Evolutionary conservation across 805 yeast species (phyloP), one percentile per base, ranked within the genome.

Genomic region (Henningerozyma blattae): DNA sequence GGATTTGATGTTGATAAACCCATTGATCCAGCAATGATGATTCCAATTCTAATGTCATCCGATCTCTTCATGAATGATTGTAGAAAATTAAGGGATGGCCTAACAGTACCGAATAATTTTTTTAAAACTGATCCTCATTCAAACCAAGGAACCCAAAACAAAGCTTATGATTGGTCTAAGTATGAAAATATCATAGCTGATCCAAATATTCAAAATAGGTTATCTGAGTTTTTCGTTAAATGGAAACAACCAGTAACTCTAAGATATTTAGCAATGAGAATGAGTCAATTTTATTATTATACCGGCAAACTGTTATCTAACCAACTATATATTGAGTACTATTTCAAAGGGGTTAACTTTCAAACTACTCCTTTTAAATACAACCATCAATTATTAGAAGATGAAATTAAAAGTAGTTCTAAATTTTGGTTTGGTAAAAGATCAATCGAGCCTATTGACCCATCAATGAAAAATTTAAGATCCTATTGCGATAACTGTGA

Each of bases 351-450:
- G 5, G 50, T 40, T 15, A 60, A 66, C 4, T 70, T 76, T 43
- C 54, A 61, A 18, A 63, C 63, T 15, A 47, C 61, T 0, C 31
- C 47, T 7, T 69, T 68, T 34, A 36, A 50, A 3, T 74, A 62
- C 44, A 58, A 65, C 32, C 44, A 48, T 4, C 32, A 41, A 0
- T 45, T 40, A 10, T 45, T 72, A 3, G 39, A 54, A 1, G 24
- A 41, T 3, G 49, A 58, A 6, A 48, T 68, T 2, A 30, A 40
- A 0, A 42, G 50, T 9, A 61, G 74, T 3, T 42, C 68, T 33
- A 46, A 47, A 17, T 69, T 75, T 41, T 79, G 86, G 86, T 59
- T 61, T 43, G 86, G 86, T 0, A 44, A 53, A 22, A 54, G 80
- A 30, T 50, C 48, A 3, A 81, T 83, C 1, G 46, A 44, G 20